Base-by-base conservation (phyloP, 1,139 yeast species). In the Zygosaccharomyces sapae region DNA sequence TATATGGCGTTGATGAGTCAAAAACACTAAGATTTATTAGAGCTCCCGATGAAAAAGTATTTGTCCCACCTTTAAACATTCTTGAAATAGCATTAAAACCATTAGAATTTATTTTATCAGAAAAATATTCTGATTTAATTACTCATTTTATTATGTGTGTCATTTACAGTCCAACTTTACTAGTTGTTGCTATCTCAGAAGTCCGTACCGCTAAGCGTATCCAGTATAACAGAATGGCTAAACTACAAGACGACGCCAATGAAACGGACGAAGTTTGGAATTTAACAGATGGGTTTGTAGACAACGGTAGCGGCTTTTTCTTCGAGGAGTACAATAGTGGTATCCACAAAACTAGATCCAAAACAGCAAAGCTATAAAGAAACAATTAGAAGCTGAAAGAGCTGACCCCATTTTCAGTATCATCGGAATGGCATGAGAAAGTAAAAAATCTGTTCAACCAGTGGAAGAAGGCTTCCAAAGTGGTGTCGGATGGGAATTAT, bases 31-130 rank as follows among this genome's bases (percentile, higher is more conserved):
- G 90, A 52, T 88, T 85, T 62, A 80, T 87, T 46, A 76, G 96
- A 55, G 95, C 96, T 0, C 96, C 96, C 0, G 96, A 88, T 68
- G 83, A 81, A 50, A 82, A 85, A 59, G 86, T 87, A 39, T 88
- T 81, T 62, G 90, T 87, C 25, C 94, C 96, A 4, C 96, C 96
- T 5, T 74, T 87, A 53, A 88, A 88, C 62, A 65, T 88, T 55
- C 68, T 88, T 50, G 96, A 88, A 63, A 43, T 82, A 2, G 43
- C 74, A 2, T 62, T 83, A 45, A 69, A 51, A 56, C 83, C 73
- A 37, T 12, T 56, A 6, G 53, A 68, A 25, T 44, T 38, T n/a
- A 8, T 55, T 5, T 27, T 58, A 9, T 41, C 60, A 1, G 35
- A 43, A 7, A 57, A 50, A 24, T 57, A 54, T 5, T 62, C 68